Evolutionary conservation across 805 yeast genomes (phyloP).

Genomic region (Scheffersomyces ergatensis): DNA sequence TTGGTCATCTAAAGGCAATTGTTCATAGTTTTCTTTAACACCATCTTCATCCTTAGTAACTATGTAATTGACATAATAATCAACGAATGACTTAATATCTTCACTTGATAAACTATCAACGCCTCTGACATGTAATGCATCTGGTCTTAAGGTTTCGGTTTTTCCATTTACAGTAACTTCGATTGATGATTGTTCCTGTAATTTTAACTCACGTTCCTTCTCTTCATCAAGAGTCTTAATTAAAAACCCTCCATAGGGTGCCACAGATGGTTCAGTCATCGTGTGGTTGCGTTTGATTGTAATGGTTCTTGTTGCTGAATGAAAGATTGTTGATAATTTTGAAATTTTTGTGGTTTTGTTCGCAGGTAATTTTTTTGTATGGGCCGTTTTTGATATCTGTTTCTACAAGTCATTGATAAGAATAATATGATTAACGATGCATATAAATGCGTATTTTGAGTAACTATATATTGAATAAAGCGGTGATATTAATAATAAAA

Average conservation of each 20-base stretch:
- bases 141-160: conserved; percentile 38
- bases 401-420: too few relatives aligned
- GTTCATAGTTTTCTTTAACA: conserved; percentile 16
- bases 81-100: conserved; percentile 57
- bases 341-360: not conserved
- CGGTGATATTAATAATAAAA: too few relatives aligned
- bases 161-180: conserved; percentile 30
- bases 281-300: not conserved
- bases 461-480: too few relatives aligned
- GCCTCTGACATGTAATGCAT: conserved; percentile 52
- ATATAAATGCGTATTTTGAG: too few relatives aligned
- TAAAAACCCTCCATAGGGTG: conserved; percentile 43
- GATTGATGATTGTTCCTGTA: conserved; percentile 27
- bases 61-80: conserved; percentile 38
- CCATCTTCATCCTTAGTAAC: conserved; percentile 13
- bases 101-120: conserved; percentile 63
- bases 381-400: not conserved
- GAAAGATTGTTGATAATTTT: too few relatives aligned
- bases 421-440: too few relatives aligned
- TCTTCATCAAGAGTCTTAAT: conserved; percentile 39
- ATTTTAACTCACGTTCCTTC: conserved; percentile 25
- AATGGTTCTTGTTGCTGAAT: too few relatives aligned
- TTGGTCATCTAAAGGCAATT: conserved; percentile 22
- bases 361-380: not conserved
- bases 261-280: conserved; percentile 25